Percentiles rank a stretch among this genome's conserved stretches.
phyloP scores from a whole-genome alignment of 768 basidiomycete genomes.

The Agaricus sinodeliciosus region DNA sequence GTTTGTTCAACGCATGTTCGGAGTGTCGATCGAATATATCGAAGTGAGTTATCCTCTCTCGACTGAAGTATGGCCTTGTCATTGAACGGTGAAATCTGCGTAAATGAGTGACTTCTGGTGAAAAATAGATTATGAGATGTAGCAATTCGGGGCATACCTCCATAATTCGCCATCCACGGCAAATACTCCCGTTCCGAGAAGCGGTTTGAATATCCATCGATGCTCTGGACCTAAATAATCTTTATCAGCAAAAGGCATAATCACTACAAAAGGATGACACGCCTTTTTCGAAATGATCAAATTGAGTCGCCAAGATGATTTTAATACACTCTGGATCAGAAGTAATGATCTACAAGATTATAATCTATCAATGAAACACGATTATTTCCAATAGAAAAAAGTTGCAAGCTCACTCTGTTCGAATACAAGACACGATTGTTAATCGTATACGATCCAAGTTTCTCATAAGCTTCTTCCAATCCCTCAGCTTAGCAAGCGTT shows the following conservation, averaged over 20 bases:
- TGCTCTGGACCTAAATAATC: conserved; percentile 17
- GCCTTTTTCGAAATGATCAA: conserved; percentile 34
- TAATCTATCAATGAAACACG: not conserved
- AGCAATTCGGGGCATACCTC: conserved; percentile 37
- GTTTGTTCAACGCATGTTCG: conserved; percentile 35
- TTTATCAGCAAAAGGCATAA: not conserved
- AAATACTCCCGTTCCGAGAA: conserved; percentile 48
- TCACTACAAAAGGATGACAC: not conserved
- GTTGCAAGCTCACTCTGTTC: conserved; percentile 17
- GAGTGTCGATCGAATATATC: conserved; percentile 55
- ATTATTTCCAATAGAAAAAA: not conserved
- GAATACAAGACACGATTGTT: conserved; percentile 19
- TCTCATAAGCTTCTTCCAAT: conserved; percentile 18
- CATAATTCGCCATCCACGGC: conserved; percentile 54
- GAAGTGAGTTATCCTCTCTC: conserved; percentile 53
- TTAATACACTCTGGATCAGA: conserved; percentile 12
- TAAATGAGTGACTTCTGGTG: not conserved
- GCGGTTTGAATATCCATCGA: conserved; percentile 17
- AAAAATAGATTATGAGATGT: not conserved
- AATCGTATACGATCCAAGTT: conserved; percentile 15
- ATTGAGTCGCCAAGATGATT: conserved; percentile 37
- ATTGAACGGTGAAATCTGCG: conserved; percentile 53
- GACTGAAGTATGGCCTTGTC: conserved; percentile 63
- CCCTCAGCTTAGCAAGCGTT: conserved; percentile 14
- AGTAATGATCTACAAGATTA: conserved; percentile 14